Conservation (phyloP, 1,284 basidiomycete genomes). For the Tilletia horrida region DNA sequence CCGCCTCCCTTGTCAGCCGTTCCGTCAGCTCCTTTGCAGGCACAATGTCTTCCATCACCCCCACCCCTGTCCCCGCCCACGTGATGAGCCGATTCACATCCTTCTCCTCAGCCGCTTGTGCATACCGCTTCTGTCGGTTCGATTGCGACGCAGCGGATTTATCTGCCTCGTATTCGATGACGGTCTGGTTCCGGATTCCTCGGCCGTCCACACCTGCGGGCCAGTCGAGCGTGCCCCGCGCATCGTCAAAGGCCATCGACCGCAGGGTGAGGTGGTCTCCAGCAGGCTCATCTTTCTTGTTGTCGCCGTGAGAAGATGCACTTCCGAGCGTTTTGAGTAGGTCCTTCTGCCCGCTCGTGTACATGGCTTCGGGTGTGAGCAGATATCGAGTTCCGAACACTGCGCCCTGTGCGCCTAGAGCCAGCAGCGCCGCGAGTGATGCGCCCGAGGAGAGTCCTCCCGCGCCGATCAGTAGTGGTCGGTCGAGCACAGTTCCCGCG, state of each 20-base stretch:
- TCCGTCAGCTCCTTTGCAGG: conserved; percentile 35
- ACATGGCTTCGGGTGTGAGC: conserved; percentile 45
- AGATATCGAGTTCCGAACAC: conserved; percentile 51
- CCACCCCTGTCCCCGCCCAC: conserved; percentile 52
- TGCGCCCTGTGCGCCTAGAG: conserved; percentile 45
- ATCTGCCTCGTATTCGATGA: conserved; percentile 41
- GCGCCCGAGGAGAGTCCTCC: conserved; percentile 44
- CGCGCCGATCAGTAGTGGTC: conserved; percentile 38
- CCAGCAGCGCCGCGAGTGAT: conserved; percentile 38
- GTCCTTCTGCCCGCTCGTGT: conserved; percentile 43
- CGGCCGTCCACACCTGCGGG: conserved; percentile 48
- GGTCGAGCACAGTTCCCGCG: background rate
- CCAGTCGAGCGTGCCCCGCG: conserved; percentile 48
- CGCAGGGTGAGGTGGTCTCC: conserved; percentile 34
- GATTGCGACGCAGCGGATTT: background rate
- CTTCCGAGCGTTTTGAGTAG: conserved; percentile 26
- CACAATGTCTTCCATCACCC: conserved; percentile 33
- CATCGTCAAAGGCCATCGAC: conserved; percentile 50
- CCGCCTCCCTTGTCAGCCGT: conserved; percentile 10
- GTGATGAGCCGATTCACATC: conserved; percentile 44
- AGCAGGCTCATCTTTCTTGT: conserved; percentile 12
- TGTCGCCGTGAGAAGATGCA: background rate
- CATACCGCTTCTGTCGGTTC: conserved; percentile 14
- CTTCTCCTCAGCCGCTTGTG: conserved; percentile 32
- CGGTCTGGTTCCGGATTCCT: conserved; percentile 42